Evolutionary conservation across 768 basidiomycete genomes (phyloP), one percentile per base, ranked within the genome.

Genomic region (Dendrothele bispora): DNA sequence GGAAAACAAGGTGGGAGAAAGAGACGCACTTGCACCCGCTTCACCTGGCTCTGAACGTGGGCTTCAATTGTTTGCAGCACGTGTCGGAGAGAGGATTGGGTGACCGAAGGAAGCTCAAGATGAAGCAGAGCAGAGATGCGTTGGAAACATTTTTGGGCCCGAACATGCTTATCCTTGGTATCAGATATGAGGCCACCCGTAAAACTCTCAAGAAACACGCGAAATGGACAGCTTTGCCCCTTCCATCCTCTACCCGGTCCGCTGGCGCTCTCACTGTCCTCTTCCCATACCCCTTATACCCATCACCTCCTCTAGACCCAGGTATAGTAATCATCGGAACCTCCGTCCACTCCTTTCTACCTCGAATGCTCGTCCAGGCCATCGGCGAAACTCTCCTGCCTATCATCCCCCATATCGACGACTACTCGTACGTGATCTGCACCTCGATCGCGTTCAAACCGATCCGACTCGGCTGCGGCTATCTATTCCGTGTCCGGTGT

Each of bases 201-300:
- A 97, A 97, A 69, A 93, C 93, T 50, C 78, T 95, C 43, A 95
- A 95, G 75, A 97, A 97, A 61, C 94, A 95, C 60, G 78, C 89
- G 24, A 95, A 95, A 61, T 83, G 91, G 3, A 95, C 93, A 0
- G 83, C 88, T 0, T 71, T 98, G 7, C 86, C 89, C 1, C 73
- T 87, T 54, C 76, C 84, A 2, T 50, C 51, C 11, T n/a, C n/a
- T n/a, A n/a, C 39, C 36, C 36, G 36, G 24, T 35, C n/a, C 28
- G 11, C 46, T 24, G 24, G 38, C 27, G 18, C 5, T 39, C 17
- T 17, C 37, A 12, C 46, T 47, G 37, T 49, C 32, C 52, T 57
- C 15, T 56, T 56, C 24, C 64, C 68, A 24, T n/a, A 12, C 61
- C 68, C 17, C 18, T 14, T 60, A 70, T n/a, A 66, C 73, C 11